Evolutionary conservation across 495 filamentous ascomycete species (phyloP).

Genomic region (Alectoria sarmentosa): DNA sequence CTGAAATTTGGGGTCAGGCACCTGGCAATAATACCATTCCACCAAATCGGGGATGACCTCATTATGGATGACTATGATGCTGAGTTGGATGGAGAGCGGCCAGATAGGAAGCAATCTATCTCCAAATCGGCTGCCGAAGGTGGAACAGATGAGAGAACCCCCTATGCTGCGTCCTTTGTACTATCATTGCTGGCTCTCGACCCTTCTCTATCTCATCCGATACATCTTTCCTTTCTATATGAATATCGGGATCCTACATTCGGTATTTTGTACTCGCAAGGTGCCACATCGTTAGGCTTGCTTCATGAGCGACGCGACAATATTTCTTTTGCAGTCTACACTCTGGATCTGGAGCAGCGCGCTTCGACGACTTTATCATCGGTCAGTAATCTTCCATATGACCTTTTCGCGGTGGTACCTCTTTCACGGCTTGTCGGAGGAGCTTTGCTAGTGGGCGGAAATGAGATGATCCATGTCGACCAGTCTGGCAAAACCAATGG

Average conservation of each 20-base stretch:
- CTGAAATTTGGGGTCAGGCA: conserved; percentile 85
- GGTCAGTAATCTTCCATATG: conserved; percentile 76
- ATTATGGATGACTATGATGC: conserved; percentile 85
- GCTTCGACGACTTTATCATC: conserved; percentile 91
- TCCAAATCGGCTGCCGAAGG: conserved; percentile 45
- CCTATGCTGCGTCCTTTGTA: conserved; percentile 87
- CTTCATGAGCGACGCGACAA: conserved; percentile 73
- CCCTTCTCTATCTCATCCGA: conserved; percentile 74
- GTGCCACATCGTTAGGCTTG: conserved; percentile 62
- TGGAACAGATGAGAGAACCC: conserved; percentile 54
- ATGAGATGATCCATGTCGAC: conserved; percentile 92
- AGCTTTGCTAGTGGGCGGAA: conserved; percentile 75
- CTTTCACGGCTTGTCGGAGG: conserved; percentile 83
- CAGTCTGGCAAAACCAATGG: conserved; percentile 91
- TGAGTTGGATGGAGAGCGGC: conserved; percentile 54
- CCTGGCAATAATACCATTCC: conserved; percentile 90
- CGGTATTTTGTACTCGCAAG: conserved; percentile 77
- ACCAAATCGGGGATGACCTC: conserved; percentile 76
- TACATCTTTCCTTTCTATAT: conserved; percentile 88
- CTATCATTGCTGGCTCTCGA: conserved; percentile 80
- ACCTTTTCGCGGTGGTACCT: conserved; percentile 77
- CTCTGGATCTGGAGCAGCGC: conserved; percentile 85
- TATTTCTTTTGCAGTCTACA: conserved; percentile 86
- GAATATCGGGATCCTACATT: conserved; percentile 98
- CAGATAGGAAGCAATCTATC: conserved; percentile 21